A percentile compares a stretch with the other conserved stretches of the same genome.
Evolutionary conservation across 371 early-diverging fungal species (phyloP).

Genomic region (Syncephalastrum sp.): DNA sequence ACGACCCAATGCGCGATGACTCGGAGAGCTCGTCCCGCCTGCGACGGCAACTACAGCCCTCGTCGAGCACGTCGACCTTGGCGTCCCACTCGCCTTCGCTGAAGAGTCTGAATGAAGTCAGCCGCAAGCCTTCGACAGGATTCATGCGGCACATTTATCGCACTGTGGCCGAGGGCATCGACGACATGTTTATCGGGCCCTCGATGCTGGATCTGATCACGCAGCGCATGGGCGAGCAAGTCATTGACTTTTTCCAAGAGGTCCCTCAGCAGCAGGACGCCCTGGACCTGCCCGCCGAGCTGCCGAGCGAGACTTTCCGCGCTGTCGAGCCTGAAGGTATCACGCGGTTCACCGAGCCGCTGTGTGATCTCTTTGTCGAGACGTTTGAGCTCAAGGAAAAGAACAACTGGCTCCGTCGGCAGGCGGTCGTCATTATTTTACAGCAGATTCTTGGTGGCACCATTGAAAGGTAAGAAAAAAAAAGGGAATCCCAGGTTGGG

Average conservation of each 20-base stretch:
- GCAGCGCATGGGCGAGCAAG: constrained; percentile 68
- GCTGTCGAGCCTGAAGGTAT: constrained; percentile 40
- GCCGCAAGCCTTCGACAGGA: constrained; percentile 28
- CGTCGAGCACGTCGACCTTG: constrained; percentile 17
- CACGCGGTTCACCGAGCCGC: constrained; percentile 63
- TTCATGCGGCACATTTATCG: constrained; percentile 74
- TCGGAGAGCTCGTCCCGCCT: not conserved
- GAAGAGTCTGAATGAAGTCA: constrained; percentile 8
- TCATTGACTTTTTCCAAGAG: constrained; percentile 51
- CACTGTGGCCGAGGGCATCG: constrained; percentile 68
- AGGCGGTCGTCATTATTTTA: constrained; percentile 80
- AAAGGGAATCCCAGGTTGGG: too few species aligned
- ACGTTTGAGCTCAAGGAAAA: constrained; percentile 84
- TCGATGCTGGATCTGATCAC: constrained; percentile 74
- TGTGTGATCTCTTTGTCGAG: constrained; percentile 84
- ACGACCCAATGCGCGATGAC: too few species aligned
- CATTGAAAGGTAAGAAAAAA: constrained; percentile 64
- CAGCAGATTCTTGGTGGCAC: constrained; percentile 86
- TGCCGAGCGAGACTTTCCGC: not conserved
- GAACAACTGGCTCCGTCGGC: constrained; percentile 85
- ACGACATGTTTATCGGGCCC: constrained; percentile 66
- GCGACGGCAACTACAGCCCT: constrained; percentile 14
- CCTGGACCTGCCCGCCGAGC: constrained; percentile 1
- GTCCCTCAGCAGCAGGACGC: constrained; percentile 17
- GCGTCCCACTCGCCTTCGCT: constrained; percentile 8